Evolutionary conservation across 495 filamentous ascomycete genomes (phyloP).

Genomic region (Trypethelium eluteriae): DNA sequence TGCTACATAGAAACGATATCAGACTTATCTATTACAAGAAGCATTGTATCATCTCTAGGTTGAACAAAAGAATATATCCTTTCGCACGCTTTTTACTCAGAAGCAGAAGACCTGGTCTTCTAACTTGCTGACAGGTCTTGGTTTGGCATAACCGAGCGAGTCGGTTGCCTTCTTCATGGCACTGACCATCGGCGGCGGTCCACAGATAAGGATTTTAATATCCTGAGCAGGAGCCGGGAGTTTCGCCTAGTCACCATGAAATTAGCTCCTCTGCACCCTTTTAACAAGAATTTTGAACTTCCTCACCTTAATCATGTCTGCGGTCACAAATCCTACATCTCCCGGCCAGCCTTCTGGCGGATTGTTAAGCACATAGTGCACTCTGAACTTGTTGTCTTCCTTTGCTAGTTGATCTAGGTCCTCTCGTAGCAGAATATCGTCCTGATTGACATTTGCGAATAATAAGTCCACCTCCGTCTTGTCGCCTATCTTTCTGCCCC

Average conservation of each 20-base stretch:
- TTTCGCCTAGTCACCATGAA: slow-evolving; percentile 48
- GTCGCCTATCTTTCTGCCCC: slow-evolving; percentile 66
- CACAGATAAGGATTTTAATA: slow-evolving; percentile 93
- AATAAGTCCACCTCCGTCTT: slow-evolving; percentile 84
- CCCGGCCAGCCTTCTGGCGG: slow-evolving; percentile 84
- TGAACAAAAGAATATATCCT: neutral
- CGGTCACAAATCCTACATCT: slow-evolving; percentile 85
- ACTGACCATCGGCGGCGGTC: slow-evolving; percentile 91
- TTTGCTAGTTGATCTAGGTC: slow-evolving; percentile 72
- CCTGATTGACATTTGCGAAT: slow-evolving; percentile 88
- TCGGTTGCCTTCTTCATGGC: slow-evolving; percentile 96
- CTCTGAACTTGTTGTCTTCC: slow-evolving; percentile 69
- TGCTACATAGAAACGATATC: neutral
- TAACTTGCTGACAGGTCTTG: slow-evolving; percentile 89
- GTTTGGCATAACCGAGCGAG: slow-evolving; percentile 80
- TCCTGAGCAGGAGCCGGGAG: slow-evolving; percentile 76
- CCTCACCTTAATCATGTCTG: slow-evolving; percentile 87
- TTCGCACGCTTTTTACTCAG: slow-evolving; percentile 33
- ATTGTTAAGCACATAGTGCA: slow-evolving; percentile 95
- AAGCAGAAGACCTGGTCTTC: slow-evolving; percentile 98
- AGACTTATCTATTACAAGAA: neutral
- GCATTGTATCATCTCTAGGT: neutral
- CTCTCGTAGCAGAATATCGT: slow-evolving; percentile 88
- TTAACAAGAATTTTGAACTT: neutral
- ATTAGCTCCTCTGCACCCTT: neutral